These are phyloP conservation scores for Oryza rufipogon DNA, from an alignment of 176 grass and related monocot genomes.

Conservation along the genomic window DNA sequence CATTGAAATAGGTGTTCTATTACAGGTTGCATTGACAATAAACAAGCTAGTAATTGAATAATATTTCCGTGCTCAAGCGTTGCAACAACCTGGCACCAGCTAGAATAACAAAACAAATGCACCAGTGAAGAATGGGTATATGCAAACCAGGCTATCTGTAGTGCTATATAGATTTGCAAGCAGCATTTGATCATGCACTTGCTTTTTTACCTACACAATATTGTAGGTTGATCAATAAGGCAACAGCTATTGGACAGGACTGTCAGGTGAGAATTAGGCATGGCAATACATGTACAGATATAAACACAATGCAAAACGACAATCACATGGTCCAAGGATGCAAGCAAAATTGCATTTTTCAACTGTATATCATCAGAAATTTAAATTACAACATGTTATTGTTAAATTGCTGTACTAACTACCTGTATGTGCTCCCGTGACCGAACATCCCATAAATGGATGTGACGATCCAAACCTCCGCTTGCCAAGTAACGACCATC, in stretches of 20 bases:
- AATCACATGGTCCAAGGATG: neutral
- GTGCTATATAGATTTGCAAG: neutral
- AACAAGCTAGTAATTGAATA: neutral
- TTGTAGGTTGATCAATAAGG: neutral
- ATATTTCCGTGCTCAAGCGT: neutral
- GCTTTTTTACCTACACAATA: neutral
- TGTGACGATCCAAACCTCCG: conserved; percentile 77
- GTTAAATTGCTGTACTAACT: neutral
- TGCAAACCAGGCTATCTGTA: neutral
- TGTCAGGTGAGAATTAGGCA: neutral
- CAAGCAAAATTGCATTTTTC: neutral
- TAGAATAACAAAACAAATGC: neutral
- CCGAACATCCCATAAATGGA: conserved; percentile 90
- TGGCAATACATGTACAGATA: neutral
- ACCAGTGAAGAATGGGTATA: neutral
- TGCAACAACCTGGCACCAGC: neutral
- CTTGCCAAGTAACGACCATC: conserved; percentile 77
- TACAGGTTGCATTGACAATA: neutral
- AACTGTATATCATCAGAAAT: conserved; percentile 24
- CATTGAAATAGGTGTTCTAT: neutral
- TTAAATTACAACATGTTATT: conserved; percentile 7
- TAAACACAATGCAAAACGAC: neutral
- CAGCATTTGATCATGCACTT: neutral
- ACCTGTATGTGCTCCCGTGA: conserved; percentile 82
- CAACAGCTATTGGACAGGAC: neutral